Evolutionary conservation across 306 rosid species (phyloP), one percentile per base, ranked within the genome.

Genomic region (Gleditsia sinensis): DNA sequence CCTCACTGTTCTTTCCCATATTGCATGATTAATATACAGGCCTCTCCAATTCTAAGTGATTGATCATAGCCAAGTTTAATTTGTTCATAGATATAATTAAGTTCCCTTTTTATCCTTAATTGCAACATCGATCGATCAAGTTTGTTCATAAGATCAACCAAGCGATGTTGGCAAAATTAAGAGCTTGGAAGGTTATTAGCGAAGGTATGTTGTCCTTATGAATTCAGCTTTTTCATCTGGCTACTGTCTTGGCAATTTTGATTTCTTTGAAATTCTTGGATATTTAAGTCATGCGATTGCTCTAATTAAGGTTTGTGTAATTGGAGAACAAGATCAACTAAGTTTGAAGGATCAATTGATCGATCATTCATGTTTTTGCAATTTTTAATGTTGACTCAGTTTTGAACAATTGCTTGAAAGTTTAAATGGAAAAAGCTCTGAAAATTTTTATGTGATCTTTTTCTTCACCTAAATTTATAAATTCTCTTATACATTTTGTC

Each of bases 161-260:
- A 57, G n/a, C n/a, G 40, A 83, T 82, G 93, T 75, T 75, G 69
- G 27, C 85, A 56, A 88, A 78, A 65, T 34, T 76, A 60, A 75
- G 56, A 62, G 34, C 83, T 75, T 51, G 63, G 30, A 75, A 59
- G 64, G 42, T 39, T 53, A 28, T 27, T 37, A 27, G 13, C 14
- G 54, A 64, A 56, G 81, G 83, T 84, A 80, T 27, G 75, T 24
- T 83, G 6, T n/a, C n/a, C 46, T 50, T 43, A 43, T 57, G 27
- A 59, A 14, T 80, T 51, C 63, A 24, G 37, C 24, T 20, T 25
- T 50, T 75, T 16, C 43, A 23, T 48, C 17, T 51, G 19, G 33
- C 42, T 24, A 37, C 13, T n/a, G 14, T 17, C 12, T 71, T 54
- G 14, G 20, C 32, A 50, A 60, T 19, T 77, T 13, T 58, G n/a